Conservation (phyloP, 31 red algal genomes). For the Asparagopsis taxiformis region DNA sequence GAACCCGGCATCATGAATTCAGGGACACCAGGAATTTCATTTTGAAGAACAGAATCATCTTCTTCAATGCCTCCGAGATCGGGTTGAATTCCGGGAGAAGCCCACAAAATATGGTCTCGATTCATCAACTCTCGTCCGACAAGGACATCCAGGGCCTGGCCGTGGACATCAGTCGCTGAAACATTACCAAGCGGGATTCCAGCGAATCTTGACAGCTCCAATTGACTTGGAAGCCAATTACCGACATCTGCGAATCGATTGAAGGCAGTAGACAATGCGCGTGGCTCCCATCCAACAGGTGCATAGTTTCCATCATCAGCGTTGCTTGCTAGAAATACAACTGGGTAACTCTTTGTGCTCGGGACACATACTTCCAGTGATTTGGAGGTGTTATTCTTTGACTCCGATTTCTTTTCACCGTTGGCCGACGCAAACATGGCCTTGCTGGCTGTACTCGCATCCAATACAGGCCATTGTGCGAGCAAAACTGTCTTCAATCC, state of each 20-base stretch:
- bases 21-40: constrained; percentile 53
- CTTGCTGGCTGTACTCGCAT: constrained; percentile 31
- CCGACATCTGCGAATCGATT: constrained; percentile 47
- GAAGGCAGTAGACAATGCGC: constrained; percentile 48
- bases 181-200: constrained; percentile 88
- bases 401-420: constrained; percentile 1
- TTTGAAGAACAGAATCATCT: constrained; percentile 55
- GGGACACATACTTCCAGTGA: constrained; percentile 65
- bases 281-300: constrained; percentile 82
- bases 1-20: constrained; percentile 59
- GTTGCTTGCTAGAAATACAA: constrained; percentile 53
- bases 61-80: constrained; percentile 90
- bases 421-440: constrained; percentile 42
- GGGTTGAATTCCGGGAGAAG: constrained; percentile 50
- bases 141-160: constrained; percentile 78
- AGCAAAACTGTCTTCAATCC: constrained; percentile 60
- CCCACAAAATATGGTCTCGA: constrained; percentile 80
- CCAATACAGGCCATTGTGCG: constrained; percentile 71
- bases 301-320: constrained; percentile 68
- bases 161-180: constrained; percentile 58
- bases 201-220: constrained; percentile 51
- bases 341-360: constrained; percentile 50
- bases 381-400: constrained; percentile 4
- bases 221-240: constrained; percentile 57
- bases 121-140: constrained; percentile 79